Base-by-base conservation (phyloP, 805 yeast genomes). In the Martiniozyma abietophila region DNA sequence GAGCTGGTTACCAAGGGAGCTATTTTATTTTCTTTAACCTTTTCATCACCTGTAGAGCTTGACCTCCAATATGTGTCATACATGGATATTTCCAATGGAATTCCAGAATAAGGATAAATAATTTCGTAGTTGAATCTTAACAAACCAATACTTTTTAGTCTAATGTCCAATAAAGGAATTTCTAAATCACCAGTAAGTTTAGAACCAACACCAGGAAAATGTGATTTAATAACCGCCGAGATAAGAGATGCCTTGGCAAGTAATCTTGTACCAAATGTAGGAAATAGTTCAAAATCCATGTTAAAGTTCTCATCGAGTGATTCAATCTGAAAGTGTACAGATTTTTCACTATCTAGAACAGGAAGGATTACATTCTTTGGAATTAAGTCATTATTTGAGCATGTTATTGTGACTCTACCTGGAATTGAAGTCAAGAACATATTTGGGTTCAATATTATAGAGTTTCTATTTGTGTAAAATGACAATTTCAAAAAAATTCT, bases 1-100 rank as follows among this genome's bases (percentile, higher is more conserved):
- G 96, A 85, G 1, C 95, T 86, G 1, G 96, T 88, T 11, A 89
- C 94, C 50, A 84, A 75, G 10, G 92, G 77, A 26, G 78, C 67
- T 16, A 58, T 51, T 21, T 53, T 49, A 15, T 50, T 45, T 16
- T 43, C 41, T 14, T 38, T 27, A 8, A 35, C 36, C 26, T 34
- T 35, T 17, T 42, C 44, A 18, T 45, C 50, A 1, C 52, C 47
- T 7, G 53, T 73, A 29, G 79, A 71, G 0, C 96, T 82, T 1
- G 95, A 79, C 57, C 88, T 92, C 98, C 98, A 89, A 58, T 89
- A 89, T 0, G 97, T 89, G 50, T 88, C 96, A 53, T 82, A 86
- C 60, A 85, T 84, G 8, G 94, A 78, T 27, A 94, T 80, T 55
- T 88, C 96, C 39, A 89, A 61, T 4, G 94, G 80, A 0, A 60